These are phyloP conservation scores for Flaveria floridana DNA, from an alignment of 140 eudicot genomes.

Conservation along the genomic window DNA sequence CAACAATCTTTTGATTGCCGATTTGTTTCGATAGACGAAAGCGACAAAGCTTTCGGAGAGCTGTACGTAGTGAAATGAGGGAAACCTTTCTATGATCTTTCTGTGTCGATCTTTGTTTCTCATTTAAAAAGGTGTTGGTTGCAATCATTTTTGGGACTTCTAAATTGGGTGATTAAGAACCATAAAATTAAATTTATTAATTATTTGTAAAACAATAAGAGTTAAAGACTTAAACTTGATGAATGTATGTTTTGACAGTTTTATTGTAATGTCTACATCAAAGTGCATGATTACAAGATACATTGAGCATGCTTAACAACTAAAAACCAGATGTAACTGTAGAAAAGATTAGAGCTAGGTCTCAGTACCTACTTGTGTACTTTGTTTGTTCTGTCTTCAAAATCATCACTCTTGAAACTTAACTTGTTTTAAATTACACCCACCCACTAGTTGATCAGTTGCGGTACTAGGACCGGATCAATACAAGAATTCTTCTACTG, in stretches of 20 bases:
- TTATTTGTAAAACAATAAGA: neutral
- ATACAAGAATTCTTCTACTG: no score
- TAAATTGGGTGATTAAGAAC: neutral
- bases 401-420: neutral
- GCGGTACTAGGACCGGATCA: neutral
- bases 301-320: conserved; percentile 6
- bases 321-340: neutral
- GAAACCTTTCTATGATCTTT: no score
- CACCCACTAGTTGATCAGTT: neutral
- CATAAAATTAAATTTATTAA: neutral
- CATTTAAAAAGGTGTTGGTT: neutral
- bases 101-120: no score
- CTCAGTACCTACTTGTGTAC: conserved; percentile 10
- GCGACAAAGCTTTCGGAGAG: no score
- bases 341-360: conserved; percentile 17
- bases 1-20: neutral
- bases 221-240: neutral
- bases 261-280: conserved; percentile 4
- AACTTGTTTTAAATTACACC: neutral
- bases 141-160: neutral
- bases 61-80: no score
- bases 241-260: conserved; percentile 9
- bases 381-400: conserved; percentile 18
- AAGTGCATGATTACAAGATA: conserved; percentile 23
- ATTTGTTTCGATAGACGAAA: no score